Evolutionary conservation across 202 grass and related monocot genomes (phyloP).

Genomic region (Digitaria exilis): DNA sequence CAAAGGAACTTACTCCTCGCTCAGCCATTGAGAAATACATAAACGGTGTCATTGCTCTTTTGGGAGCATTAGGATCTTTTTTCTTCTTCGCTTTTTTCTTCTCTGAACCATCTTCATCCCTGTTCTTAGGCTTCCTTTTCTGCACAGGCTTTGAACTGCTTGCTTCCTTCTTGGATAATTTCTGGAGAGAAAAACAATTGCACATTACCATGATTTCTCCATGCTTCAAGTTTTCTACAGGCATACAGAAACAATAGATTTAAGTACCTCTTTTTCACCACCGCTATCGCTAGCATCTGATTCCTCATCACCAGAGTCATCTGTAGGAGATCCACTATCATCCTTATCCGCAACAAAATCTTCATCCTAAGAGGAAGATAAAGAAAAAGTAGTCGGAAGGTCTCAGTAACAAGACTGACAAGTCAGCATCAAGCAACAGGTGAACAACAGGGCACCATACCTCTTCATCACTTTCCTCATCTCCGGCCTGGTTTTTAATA

Average conservation of each 20-base stretch:
- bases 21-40: conserved; percentile 98
- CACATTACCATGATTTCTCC: conserved; percentile 18
- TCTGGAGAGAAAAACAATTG: conserved; percentile 45
- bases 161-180: conserved; percentile 68
- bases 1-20: conserved; percentile 69
- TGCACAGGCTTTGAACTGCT: conserved; percentile 62
- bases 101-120: conserved; percentile 66
- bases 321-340: conserved; percentile 93
- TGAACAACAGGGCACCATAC: conserved; percentile 43
- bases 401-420: conserved; percentile 35
- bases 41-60: conserved; percentile 87
- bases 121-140: conserved; percentile 67
- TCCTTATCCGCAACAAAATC: conserved; percentile 98
- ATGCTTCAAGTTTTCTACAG: conserved; percentile 12
- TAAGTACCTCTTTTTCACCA: conserved; percentile 74
- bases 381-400: conserved; percentile 29
- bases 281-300: conserved; percentile 92
- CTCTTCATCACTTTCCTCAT: conserved; percentile 98
- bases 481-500: conserved; percentile 79
- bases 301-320: conserved; percentile 86
- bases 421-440: conserved; percentile 31
- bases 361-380: conserved; percentile 71
- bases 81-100: conserved; percentile 95
- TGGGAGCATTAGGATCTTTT: conserved; percentile 95
- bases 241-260: conserved; percentile 15